These are phyloP conservation scores for Phytophthora pseudosyringae DNA, from an alignment of 352 stramenopile species.

Conservation along the genomic window DNA sequence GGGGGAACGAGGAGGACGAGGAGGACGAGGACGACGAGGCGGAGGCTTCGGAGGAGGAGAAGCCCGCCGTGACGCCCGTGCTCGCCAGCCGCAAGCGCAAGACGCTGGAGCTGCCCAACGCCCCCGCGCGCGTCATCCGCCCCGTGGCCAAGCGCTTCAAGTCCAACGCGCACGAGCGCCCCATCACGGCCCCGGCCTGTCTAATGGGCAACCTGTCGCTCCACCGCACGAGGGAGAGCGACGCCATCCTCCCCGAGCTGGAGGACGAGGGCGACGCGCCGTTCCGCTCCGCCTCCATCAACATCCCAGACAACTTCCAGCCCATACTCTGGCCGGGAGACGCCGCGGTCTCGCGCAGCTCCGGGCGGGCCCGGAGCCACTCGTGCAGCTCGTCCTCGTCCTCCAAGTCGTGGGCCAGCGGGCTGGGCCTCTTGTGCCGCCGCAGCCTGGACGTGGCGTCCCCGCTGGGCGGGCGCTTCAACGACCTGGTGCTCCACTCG, in stretches of 20 bases:
- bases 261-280: conserved; percentile 19
- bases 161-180: conserved; percentile 47
- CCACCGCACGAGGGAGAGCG: conserved; percentile 16
- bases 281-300: conserved; percentile 51
- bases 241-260: conserved; percentile 8
- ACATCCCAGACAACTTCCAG: conserved; percentile 52
- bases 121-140: conserved; percentile 46
- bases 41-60: conserved; percentile 19
- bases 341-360: conserved; percentile 15
- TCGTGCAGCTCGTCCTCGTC: conserved; percentile 54
- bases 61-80: conserved; percentile 10
- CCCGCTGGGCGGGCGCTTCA: conserved; percentile 58
- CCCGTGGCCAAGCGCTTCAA: conserved; percentile 64
- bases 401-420: conserved; percentile 59
- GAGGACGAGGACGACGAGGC: conserved; percentile 29
- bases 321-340: conserved; percentile 47
- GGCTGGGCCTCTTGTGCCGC: conserved; percentile 68
- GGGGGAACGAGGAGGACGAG: conserved; percentile 26
- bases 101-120: conserved; percentile 47
- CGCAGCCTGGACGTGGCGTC: conserved; percentile 76
- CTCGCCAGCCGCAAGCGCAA: conserved; percentile 59
- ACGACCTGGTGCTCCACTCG: conserved; percentile 69
- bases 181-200: conserved; percentile 32
- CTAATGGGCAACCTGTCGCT: conserved; percentile 43
- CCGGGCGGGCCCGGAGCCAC: conserved; percentile 28